Conservation (phyloP, 202 grass and related monocot species). For the Elaeis oleifera region DNA sequence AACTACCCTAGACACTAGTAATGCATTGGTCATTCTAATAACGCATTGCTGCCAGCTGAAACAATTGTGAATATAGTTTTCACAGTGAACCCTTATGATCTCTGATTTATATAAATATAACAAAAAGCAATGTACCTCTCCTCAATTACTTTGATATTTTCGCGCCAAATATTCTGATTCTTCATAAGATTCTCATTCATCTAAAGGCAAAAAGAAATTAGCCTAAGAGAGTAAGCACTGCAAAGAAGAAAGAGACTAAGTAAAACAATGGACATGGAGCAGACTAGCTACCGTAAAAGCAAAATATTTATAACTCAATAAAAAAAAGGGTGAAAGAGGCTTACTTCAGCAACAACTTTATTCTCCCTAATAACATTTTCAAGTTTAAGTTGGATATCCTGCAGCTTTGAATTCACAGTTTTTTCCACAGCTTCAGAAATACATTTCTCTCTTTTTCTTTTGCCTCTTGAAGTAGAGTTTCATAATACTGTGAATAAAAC, state of each 20-base stretch:
- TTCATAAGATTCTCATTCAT: constrained; percentile 65
- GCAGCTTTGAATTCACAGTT: constrained; percentile 50
- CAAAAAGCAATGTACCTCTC: constrained; percentile 47
- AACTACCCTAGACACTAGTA: too few relatives aligned
- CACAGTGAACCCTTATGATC: not conserved
- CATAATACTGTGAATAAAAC: constrained; percentile 58
- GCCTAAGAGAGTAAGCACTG: not conserved
- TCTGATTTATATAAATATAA: not conserved
- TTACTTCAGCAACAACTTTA: constrained; percentile 64
- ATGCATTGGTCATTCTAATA: too few relatives aligned
- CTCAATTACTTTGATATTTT: constrained; percentile 75
- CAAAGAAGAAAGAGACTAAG: not conserved
- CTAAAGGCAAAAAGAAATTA: constrained; percentile 31
- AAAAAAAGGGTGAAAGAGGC: constrained; percentile 9
- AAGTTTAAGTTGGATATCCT: constrained; percentile 67
- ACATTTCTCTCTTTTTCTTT: constrained; percentile 48
- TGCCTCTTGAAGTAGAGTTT: constrained; percentile 58
- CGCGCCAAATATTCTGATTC: constrained; percentile 68
- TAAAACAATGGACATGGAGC: not conserved
- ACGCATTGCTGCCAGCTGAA: not conserved
- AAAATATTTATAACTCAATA: not conserved
- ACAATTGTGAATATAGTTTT: not conserved
- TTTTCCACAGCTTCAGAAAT: constrained; percentile 63
- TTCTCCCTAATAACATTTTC: constrained; percentile 56
- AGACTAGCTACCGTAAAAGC: not conserved